Percentiles rank a stretch among this genome's conserved stretches.
phyloP scores from a whole-genome alignment of 306 rosid species.

The Cotoneaster glaucophyllus region DNA sequence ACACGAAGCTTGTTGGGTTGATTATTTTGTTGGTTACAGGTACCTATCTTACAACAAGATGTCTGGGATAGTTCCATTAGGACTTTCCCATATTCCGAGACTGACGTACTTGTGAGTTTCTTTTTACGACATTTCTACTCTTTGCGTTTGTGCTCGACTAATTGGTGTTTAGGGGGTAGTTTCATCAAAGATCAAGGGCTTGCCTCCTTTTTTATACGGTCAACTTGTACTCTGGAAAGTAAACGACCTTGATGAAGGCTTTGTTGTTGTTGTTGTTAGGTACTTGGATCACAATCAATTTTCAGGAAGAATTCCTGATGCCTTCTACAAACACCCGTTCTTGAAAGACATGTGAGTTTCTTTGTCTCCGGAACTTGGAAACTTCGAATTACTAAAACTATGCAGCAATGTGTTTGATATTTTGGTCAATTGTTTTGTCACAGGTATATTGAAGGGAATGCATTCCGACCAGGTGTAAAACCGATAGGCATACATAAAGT shows the following conservation, averaged over 20 bases:
- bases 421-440: not conserved
- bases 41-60: constrained; percentile 90
- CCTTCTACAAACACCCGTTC: constrained; percentile 83
- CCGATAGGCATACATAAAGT: constrained; percentile 80
- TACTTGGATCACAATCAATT: constrained; percentile 97
- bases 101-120: constrained; percentile 87
- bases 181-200: not conserved
- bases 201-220: not conserved
- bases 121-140: not conserved
- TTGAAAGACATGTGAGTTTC: constrained; percentile 94
- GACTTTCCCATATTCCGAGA: constrained; percentile 72
- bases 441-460: constrained; percentile 88
- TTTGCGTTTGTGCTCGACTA: constrained; percentile 1
- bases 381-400: not conserved
- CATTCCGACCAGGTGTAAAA: constrained; percentile 79
- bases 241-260: not conserved
- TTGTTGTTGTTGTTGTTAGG: no score
- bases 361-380: not conserved
- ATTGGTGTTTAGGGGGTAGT: not conserved
- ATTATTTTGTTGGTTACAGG: constrained; percentile 39
- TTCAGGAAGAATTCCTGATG: constrained; percentile 85
- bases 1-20: not conserved
- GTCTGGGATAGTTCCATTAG: constrained; percentile 85
- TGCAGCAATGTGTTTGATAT: constrained; percentile 3
- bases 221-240: not conserved